Base-by-base conservation (phyloP, 495 filamentous ascomycete species). In the Hyphodiscus hymeniophilus region DNA sequence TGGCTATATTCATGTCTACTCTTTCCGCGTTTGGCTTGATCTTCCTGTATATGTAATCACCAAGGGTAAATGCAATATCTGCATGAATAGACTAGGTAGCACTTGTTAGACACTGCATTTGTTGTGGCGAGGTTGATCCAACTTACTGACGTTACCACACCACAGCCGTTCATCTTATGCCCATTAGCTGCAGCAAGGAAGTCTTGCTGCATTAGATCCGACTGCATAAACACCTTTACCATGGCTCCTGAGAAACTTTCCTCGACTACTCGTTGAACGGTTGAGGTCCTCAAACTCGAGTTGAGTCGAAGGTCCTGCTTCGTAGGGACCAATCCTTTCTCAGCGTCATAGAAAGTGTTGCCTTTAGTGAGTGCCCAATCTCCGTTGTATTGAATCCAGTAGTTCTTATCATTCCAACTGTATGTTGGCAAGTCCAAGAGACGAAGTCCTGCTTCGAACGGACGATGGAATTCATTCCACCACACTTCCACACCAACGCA, bases 391-490 rank as follows among this genome's bases (percentile, higher is more conserved):
- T 80, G 69, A 18, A 89, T 74, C 87, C 88, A 91, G 63, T 87
- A 87, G 55, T 83, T 80, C 70, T 87, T 89, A 24, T 80, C 62
- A 47, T 91, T 81, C 68, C 81, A 94, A 10, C 73, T 75, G 57
- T 94, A 94, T 2, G 76, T 65, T 17, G 88, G 88, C 2, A 91
- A 72, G 11, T 76, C 66, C 1, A 91, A 60, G 11, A 89, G 72
- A 26, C 75, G 69, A 31, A 80, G 77, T 15, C 66, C 72, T 3
- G 67, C 51, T 36, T 63, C 62, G 57, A 86, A 90, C 56, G 82
- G 78, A 18, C 75, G 71, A 63, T 90, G 85, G 57, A 80, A 87
- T 60, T 88, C 85, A 48, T 75, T 77, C 84, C 86, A 94, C 60
- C 77, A 63, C 48, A 91, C 59, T n/a, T 82, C 74, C 38, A 85